These are phyloP conservation scores for Botryotinia calthae DNA, from an alignment of 2,329 filamentous ascomycete genomes.

Conservation along the genomic window DNA sequence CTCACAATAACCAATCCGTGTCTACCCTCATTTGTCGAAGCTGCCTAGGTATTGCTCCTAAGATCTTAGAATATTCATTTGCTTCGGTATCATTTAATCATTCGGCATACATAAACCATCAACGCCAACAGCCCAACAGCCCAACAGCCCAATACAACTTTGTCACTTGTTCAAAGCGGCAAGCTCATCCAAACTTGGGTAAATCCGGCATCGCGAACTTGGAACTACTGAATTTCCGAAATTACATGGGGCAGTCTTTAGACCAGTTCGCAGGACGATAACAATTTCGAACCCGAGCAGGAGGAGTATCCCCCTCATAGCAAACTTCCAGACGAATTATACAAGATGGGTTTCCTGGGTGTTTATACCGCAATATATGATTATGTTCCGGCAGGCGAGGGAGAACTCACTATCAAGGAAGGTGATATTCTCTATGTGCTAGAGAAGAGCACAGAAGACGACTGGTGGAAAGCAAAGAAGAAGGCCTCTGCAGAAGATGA, in stretches of 20 bases:
- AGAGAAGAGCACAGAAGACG: constrained; percentile 65
- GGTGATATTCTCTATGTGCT: constrained; percentile 85
- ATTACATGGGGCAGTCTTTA: constrained; percentile 33
- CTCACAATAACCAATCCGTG: not conserved
- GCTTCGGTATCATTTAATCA: constrained; percentile 9
- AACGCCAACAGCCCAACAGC: constrained; percentile 9
- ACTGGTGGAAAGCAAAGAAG: constrained; percentile 71
- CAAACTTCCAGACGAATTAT: constrained; percentile 17
- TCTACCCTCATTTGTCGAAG: not conserved
- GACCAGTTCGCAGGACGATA: constrained; percentile 31
- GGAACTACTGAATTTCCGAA: constrained; percentile 25
- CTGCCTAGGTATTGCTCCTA: not conserved
- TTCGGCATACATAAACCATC: not conserved
- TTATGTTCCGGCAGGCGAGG: constrained; percentile 81
- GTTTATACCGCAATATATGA: constrained; percentile 91
- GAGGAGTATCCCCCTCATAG: constrained; percentile 22
- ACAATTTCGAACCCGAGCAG: constrained; percentile 27
- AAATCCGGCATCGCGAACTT: constrained; percentile 23
- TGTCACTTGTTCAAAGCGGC: not conserved
- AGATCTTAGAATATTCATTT: constrained; percentile 18
- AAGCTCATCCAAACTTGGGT: constrained; percentile 15
- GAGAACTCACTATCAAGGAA: constrained; percentile 80
- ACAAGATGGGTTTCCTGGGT: constrained; percentile 81
- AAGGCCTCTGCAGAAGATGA: constrained; percentile 43
- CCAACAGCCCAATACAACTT: constrained; percentile 24